Conservation (phyloP, 176 grass and related monocot genomes). For the Eleusine indica region DNA sequence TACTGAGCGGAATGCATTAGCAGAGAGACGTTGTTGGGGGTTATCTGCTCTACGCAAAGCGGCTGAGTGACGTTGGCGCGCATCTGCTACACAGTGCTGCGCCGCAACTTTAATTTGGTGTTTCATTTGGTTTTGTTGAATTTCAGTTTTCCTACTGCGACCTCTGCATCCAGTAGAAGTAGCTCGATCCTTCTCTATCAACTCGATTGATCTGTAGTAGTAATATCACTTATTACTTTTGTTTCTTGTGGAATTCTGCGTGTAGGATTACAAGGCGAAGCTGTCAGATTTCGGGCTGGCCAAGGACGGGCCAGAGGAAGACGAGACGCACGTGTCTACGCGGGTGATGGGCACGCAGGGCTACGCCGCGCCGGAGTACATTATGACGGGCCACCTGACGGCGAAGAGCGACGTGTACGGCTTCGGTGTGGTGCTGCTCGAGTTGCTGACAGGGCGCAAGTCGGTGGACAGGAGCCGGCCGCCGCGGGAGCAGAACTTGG, state of each 20-base stretch:
- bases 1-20: no score
- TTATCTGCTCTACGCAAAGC: background rate
- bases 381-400: conserved; percentile 87
- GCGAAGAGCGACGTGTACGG: conserved; percentile 89
- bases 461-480: conserved; percentile 76
- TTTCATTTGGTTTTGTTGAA: no score
- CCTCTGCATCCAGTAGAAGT: background rate
- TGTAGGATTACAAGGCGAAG: conserved; percentile 77
- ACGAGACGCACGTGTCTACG: conserved; percentile 87
- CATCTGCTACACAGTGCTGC: no score
- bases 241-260: background rate
- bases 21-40: background rate
- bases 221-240: background rate
- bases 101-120: no score
- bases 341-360: conserved; percentile 97
- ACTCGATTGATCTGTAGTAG: background rate
- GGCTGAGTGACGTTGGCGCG: background rate
- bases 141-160: no score
- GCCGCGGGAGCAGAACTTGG: conserved; percentile 67
- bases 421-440: conserved; percentile 74
- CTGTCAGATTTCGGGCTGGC: conserved; percentile 94
- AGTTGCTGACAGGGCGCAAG: conserved; percentile 64
- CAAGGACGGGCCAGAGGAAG: conserved; percentile 77
- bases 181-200: background rate
- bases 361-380: conserved; percentile 95